Evolutionary conservation across 23 red algal genomes (phyloP).

Genomic region (Chondrus crispus): DNA sequence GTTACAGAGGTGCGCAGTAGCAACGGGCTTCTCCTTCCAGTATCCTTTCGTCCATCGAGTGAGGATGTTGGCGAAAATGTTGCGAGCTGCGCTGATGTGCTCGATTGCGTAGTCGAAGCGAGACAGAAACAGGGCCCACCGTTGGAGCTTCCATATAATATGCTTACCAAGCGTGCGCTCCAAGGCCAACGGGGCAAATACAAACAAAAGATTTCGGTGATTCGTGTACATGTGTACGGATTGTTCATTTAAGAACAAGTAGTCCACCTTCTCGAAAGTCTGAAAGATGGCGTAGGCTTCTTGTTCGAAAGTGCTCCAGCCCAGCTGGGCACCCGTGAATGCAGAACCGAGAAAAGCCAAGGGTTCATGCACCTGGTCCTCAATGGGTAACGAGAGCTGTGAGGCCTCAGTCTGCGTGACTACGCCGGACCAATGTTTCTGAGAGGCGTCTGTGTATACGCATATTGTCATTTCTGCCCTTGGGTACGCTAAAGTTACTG

Average conservation of each 20-base stretch:
- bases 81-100: not conserved
- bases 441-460: slow-evolving; percentile 17
- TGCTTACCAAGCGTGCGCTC: not conserved
- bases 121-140: not conserved
- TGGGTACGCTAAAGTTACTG: slow-evolving; percentile 1
- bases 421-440: not conserved
- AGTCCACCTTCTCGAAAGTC: slow-evolving; percentile 2
- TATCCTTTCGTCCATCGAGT: not conserved
- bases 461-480: not conserved
- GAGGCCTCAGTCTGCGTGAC: not conserved
- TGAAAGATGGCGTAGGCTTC: not conserved
- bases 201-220: not conserved
- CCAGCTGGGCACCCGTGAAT: not conserved
- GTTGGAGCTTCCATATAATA: not conserved
- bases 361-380: not conserved
- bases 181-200: not conserved
- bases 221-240: not conserved
- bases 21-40: not conserved
- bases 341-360: not conserved
- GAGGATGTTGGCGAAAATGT: not conserved
- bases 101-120: not conserved
- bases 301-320: not conserved
- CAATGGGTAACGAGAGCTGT: not conserved
- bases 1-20: not conserved
- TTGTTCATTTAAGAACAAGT: not conserved